These are phyloP conservation scores for Ophiosphaerella narmari DNA, from an alignment of 2,329 filamentous ascomycete species.

Conservation along the genomic window DNA sequence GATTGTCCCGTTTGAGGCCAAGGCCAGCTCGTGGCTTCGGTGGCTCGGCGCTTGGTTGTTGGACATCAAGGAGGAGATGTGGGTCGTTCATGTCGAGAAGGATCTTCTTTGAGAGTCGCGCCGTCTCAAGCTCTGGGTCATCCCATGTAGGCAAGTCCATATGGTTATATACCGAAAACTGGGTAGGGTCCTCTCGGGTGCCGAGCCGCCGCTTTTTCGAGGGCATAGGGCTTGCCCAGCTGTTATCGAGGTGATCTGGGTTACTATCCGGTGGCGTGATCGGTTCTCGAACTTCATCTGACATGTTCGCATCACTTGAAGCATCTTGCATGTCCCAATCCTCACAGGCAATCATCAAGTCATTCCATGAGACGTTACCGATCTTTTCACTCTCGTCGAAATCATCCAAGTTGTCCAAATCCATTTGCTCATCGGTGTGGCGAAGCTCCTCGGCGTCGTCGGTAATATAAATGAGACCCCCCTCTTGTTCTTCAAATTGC, in stretches of 20 bases:
- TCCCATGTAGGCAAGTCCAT: constrained; percentile 68
- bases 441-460: constrained; percentile 53
- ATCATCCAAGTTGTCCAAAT: constrained; percentile 56
- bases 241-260: constrained; percentile 32
- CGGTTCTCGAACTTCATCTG: constrained; percentile 32
- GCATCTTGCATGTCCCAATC: constrained; percentile 72
- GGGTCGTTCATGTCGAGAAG: constrained; percentile 88
- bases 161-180: constrained; percentile 44
- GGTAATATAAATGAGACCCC: constrained; percentile 57
- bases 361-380: constrained; percentile 75
- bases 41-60: constrained; percentile 65
- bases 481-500: constrained; percentile 57
- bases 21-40: constrained; percentile 60
- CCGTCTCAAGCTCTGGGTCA: constrained; percentile 75
- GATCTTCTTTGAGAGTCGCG: constrained; percentile 75
- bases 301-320: constrained; percentile 29
- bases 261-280: constrained; percentile 31
- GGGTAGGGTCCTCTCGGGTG: constrained; percentile 22
- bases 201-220: constrained; percentile 69
- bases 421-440: constrained; percentile 47
- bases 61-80: constrained; percentile 79
- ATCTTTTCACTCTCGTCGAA: constrained; percentile 67
- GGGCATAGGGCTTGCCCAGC: constrained; percentile 44
- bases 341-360: constrained; percentile 82
- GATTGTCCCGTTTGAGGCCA: constrained; percentile 69